These are phyloP conservation scores for Paraphaeosphaeria sporulosa DNA, from an alignment of 2,329 filamentous ascomycete species.

Conservation along the genomic window DNA sequence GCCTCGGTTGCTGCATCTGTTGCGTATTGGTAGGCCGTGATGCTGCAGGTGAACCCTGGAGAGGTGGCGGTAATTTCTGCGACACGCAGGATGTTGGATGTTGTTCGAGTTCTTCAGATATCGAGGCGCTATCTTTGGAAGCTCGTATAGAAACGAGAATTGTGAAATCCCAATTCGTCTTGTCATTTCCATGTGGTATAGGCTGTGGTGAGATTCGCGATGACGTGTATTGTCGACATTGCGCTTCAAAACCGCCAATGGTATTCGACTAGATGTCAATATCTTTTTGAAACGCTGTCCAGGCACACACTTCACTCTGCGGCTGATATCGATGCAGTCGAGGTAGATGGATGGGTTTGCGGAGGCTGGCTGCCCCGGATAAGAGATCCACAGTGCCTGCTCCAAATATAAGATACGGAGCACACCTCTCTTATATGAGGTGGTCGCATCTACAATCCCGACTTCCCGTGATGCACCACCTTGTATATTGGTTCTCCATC, in stretches of 20 bases:
- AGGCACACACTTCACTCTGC: not conserved
- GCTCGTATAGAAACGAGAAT: too few species aligned
- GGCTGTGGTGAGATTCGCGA: not conserved
- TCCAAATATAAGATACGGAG: constrained; percentile 20
- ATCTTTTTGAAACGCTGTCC: not conserved
- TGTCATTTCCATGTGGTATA: not conserved
- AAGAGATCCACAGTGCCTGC: constrained; percentile 18
- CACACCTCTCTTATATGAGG: constrained; percentile 17
- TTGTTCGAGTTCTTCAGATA: not conserved
- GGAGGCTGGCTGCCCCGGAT: constrained; percentile 12
- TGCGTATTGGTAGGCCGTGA: too few species aligned
- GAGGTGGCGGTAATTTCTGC: too few species aligned
- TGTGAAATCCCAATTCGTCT: too few species aligned
- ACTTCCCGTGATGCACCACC: constrained; percentile 1
- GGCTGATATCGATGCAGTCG: not conserved
- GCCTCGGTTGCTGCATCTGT: too few species aligned
- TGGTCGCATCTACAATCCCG: constrained; percentile 5
- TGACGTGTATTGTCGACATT: not conserved
- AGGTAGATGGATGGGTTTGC: not conserved
- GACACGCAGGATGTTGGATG: too few species aligned
- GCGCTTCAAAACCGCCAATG: constrained; percentile 13
- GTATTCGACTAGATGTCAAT: constrained; percentile 1
- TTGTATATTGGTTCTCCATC: constrained; percentile 16
- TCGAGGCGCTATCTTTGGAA: not conserved
- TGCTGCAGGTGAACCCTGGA: too few species aligned